Evolutionary conservation across 1,284 basidiomycete species (phyloP).

Genomic region (Ustilago loliicola): DNA sequence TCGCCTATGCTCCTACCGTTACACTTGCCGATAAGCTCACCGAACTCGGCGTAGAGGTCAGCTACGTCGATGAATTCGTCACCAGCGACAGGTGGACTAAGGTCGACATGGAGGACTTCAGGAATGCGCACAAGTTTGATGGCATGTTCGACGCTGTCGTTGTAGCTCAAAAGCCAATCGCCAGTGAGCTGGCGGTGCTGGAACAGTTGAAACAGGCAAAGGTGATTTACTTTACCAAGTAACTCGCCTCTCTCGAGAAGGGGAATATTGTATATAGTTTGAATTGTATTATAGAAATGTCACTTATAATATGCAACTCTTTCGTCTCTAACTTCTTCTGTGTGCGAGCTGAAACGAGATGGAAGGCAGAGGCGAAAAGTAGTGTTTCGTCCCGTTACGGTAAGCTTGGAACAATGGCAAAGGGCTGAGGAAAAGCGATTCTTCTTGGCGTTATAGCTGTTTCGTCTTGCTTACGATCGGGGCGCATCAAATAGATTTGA

Average conservation of each 20-base stretch:
- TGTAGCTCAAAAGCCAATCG: constrained; percentile 33
- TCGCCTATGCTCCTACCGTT: constrained; percentile 40
- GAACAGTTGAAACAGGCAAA: constrained; percentile 15
- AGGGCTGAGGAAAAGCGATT: too few species aligned
- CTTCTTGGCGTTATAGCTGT: neutral
- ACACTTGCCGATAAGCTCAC: constrained; percentile 37
- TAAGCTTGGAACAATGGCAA: too few species aligned
- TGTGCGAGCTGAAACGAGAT: neutral
- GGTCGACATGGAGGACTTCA: constrained; percentile 11
- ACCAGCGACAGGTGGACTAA: constrained; percentile 32
- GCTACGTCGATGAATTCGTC: constrained; percentile 40
- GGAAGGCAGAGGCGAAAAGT: neutral
- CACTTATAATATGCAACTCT: neutral
- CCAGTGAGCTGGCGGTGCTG: constrained; percentile 19
- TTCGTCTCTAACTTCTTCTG: too few species aligned
- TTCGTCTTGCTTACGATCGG: neutral
- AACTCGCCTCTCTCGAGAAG: neutral
- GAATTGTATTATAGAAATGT: constrained; percentile 2
- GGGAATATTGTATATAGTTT: constrained; percentile 4
- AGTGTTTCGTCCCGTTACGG: too few species aligned
- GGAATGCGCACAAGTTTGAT: constrained; percentile 16
- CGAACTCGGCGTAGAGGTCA: constrained; percentile 24
- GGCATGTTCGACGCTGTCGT: constrained; percentile 28
- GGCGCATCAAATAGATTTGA: neutral
- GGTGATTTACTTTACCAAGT: constrained; percentile 37